Evolutionary conservation across 352 stramenopile species (phyloP), one percentile per base, ranked within the genome.

Genomic region (Pythium insidiosum): DNA sequence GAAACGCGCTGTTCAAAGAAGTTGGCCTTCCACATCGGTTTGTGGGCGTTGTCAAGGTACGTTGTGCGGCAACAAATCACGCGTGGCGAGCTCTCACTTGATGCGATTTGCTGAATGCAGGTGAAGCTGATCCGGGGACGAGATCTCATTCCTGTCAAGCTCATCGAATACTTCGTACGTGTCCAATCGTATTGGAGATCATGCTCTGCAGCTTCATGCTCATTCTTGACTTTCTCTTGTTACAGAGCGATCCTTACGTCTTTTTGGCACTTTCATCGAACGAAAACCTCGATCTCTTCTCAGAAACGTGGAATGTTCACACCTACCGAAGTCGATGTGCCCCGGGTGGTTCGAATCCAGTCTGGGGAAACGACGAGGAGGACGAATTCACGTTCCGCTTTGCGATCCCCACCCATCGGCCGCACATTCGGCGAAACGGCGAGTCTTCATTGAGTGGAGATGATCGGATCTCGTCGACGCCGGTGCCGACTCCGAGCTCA

Each of bases 1-100:
- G 79, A 16, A 92, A 92, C 56, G 66, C 68, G 3, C 73, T 92
- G 56, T 88, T 92, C 48, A 50, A 82, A 33, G 69, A 88, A 58
- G 65, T 82, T 18, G 76, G 79, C 0, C 42, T 92, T 20, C 76
- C 76, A 11, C 74, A 92, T 46, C 79, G 76, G 10, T 87, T 92
- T 39, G 54, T 89, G 30, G 79, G 70, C 15, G 62, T 76, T 6
- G 45, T 92, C 18, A 84, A 57, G 42, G 79, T 82, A 49, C n/a
- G n/a, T n/a, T n/a, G n/a, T n/a, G n/a, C n/a, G n/a, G n/a, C n/a
- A n/a, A n/a, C n/a, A n/a, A n/a, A n/a, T n/a, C n/a, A n/a, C n/a
- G n/a, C n/a, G n/a, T n/a, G n/a, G n/a, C n/a, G n/a, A n/a, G n/a
- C n/a, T n/a, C n/a, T n/a, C n/a, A n/a, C n/a, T n/a, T n/a, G n/a